phyloP scores from a whole-genome alignment of 305 asterid species.

The Stenogyne calaminthoides region DNA sequence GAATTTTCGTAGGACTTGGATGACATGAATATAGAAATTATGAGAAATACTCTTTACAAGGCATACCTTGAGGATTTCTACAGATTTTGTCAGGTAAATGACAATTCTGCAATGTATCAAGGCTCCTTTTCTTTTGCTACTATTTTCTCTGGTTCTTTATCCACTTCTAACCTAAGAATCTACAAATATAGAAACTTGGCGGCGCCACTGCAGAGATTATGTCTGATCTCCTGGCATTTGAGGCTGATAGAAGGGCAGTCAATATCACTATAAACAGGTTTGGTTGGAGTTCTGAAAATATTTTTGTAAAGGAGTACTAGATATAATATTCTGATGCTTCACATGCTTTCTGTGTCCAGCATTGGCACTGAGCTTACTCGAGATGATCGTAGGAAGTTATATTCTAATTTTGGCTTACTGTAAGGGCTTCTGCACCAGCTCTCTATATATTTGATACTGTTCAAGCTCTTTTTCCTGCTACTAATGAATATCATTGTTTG shows the following conservation, averaged over 20 bases:
- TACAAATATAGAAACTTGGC: conserved; percentile 72
- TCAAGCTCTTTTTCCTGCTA: conserved; percentile 17
- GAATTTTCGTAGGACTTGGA: conserved; percentile 46
- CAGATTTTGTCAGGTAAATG: conserved; percentile 78
- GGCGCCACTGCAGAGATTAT: conserved; percentile 97
- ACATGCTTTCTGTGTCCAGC: conserved; percentile 48
- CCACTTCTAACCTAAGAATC: conserved; percentile 31
- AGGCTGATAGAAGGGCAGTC: conserved; percentile 98
- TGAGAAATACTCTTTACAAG: conserved; percentile 81
- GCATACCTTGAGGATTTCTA: conserved; percentile 98
- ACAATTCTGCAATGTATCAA: conserved; percentile 17
- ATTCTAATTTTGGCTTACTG: conserved; percentile 87
- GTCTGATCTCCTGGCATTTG: conserved; percentile 94
- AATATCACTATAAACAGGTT: conserved; percentile 96
- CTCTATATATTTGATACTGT: conserved; percentile 7
- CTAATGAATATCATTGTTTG: conserved; percentile 32
- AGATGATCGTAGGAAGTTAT: conserved; percentile 81
- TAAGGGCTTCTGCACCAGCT: conserved; percentile 41
- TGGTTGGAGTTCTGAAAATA: conserved; percentile 2
- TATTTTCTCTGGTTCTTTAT: conserved; percentile 6
- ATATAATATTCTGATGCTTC: conserved; percentile 15
- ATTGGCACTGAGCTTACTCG: conserved; percentile 96
- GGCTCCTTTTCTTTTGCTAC: conserved; percentile 17
- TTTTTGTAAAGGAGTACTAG: conserved; percentile 6
- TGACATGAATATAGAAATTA: conserved; percentile 61